Base-by-base conservation (phyloP, 169 alveolate genomes). In the Cyclospora cayetanensis region DNA sequence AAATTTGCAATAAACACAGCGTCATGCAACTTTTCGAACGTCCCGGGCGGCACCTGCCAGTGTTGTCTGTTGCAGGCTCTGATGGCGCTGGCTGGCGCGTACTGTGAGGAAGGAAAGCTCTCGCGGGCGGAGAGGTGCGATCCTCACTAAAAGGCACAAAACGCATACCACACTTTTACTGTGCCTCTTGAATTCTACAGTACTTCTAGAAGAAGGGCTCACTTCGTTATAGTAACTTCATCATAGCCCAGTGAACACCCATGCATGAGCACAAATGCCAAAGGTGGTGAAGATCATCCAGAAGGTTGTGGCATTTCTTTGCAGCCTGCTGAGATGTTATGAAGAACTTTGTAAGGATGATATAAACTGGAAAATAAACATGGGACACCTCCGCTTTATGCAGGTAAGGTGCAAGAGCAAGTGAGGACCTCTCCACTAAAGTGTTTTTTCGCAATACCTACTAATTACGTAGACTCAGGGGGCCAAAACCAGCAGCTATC, bases 331-430 rank as follows among this genome's bases (percentile, higher is more conserved):
- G 35, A 35, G 90, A 41, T 29, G 37, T 18, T 80, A 52, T n/a
- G 90, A 42, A n/a, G 27, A 25, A 50, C 50, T 89, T 25, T 76
- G 70, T 60, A 27, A 42, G 42, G 74, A 52, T 43, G 63, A 15
- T 22, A 11, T 42, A 4, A 37, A 12, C 80, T 89, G 93, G 93
- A 29, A 27, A 11, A 34, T 89, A 7, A 89, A 74, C 63, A 76
- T 76, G 90, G 93, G 70, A 20, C 93, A 89, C 39, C 29, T 89
- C 34, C 82, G 72, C 83, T 89, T 52, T 68, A 52, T 89, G 89
- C 93, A 89, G 83, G 93, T 89, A 86, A 35, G 25, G 11, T 66
- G 76, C 35, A 1, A 3, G 1, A 20, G 34, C 39, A 63, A 50
- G 60, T 9, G 25, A 50, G 18, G 76, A 27, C 29, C 76, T 20